Percentiles rank a stretch among this genome's conserved stretches.
Evolutionary conservation across 192 early-diverging fungal species (phyloP).

Genomic region (Neocallimastix lanati): DNA sequence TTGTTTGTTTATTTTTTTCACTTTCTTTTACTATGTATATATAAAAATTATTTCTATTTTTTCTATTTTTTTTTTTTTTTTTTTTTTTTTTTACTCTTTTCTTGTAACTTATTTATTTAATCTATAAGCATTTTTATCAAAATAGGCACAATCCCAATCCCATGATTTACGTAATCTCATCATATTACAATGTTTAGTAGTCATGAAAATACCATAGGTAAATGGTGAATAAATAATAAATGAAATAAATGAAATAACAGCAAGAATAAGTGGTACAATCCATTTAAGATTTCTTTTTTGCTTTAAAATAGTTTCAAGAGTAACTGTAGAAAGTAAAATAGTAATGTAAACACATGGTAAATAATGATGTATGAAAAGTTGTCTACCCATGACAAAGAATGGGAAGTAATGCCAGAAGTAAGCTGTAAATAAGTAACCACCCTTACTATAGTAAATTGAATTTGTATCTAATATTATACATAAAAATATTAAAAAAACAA

Average conservation of each 20-base stretch:
- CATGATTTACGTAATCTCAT: constrained; percentile 64
- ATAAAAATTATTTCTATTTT: neutral
- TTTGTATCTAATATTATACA: constrained; percentile 7
- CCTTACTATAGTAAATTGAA: constrained; percentile 11
- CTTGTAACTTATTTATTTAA: neutral
- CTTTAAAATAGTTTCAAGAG: neutral
- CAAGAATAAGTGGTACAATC: neutral
- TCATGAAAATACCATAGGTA: constrained; percentile 69
- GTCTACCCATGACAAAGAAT: constrained; percentile 77
- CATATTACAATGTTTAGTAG: constrained; percentile 46
- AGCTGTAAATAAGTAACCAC: constrained; percentile 65
- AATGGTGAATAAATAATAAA: constrained; percentile 56
- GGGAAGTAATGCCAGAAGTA: constrained; percentile 74
- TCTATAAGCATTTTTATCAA: neutral
- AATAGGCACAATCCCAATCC: constrained; percentile 53
- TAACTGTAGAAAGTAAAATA: constrained; percentile 20
- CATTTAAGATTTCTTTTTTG: neutral
- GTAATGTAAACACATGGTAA: constrained; percentile 77
- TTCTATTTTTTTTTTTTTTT: neutral
- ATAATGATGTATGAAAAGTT: constrained; percentile 88
- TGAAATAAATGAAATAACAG: neutral
- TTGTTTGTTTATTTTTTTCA: too few species aligned
- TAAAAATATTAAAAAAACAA: too few species aligned
- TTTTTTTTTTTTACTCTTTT: neutral
- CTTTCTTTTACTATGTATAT: too few species aligned